phyloP scores from a whole-genome alignment of 2,329 filamentous ascomycete species.

The Pochonia chlamydosporia region DNA sequence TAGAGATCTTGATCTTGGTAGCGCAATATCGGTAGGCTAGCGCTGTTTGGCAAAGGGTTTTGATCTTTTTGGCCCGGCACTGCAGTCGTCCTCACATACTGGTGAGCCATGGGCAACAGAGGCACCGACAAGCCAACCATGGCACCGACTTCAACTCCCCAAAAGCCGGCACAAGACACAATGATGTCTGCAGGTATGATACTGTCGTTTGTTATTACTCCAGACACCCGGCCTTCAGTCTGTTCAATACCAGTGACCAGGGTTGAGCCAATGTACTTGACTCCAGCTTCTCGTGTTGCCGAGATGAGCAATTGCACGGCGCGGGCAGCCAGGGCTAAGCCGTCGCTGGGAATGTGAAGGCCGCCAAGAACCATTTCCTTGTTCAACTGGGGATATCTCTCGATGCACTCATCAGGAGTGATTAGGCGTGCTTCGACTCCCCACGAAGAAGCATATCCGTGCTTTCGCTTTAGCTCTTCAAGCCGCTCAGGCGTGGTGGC shows the following conservation, averaged over 20 bases:
- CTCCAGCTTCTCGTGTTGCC: slow-evolving; percentile 51
- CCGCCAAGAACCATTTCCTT: slow-evolving; percentile 49
- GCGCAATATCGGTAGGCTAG: slow-evolving; percentile 51
- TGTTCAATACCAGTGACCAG: slow-evolving; percentile 52
- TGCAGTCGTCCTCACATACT: slow-evolving; percentile 57
- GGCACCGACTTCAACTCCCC: slow-evolving; percentile 59
- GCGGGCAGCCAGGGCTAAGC: slow-evolving; percentile 54
- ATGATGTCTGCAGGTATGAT: slow-evolving; percentile 53
- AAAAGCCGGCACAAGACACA: slow-evolving; percentile 59
- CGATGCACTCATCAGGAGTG: slow-evolving; percentile 43
- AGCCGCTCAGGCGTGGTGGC: slow-evolving; percentile 54
- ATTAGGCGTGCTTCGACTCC: slow-evolving; percentile 51
- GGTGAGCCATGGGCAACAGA: slow-evolving; percentile 55
- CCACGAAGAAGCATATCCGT: slow-evolving; percentile 56
- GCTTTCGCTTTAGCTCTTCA: slow-evolving; percentile 57
- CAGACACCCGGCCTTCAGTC: slow-evolving; percentile 43
- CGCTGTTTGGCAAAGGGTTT: slow-evolving; percentile 36
- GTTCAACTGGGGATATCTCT: slow-evolving; percentile 50
- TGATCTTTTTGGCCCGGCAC: slow-evolving; percentile 37
- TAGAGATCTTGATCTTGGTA: slow-evolving; percentile 61
- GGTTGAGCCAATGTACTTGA: slow-evolving; percentile 50
- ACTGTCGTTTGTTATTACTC: slow-evolving; percentile 44
- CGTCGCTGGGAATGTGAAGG: slow-evolving; percentile 54
- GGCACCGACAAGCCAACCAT: slow-evolving; percentile 55
- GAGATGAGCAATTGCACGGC: slow-evolving; percentile 56